These are phyloP conservation scores for Casuarina equisetifolia DNA, from an alignment of 306 rosid species.

Conservation along the genomic window DNA sequence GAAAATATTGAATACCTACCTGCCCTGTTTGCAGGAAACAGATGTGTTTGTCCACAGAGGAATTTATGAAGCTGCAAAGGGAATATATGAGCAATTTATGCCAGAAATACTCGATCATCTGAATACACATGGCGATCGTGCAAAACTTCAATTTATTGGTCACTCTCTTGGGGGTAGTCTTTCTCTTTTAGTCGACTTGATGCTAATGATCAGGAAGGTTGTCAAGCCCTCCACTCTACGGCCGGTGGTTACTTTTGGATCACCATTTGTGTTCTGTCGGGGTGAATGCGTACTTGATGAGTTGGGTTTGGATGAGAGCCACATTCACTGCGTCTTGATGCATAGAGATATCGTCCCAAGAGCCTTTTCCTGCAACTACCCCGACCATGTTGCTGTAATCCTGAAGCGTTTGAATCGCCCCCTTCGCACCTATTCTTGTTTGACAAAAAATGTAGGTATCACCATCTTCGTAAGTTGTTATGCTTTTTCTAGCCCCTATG, in stretches of 20 bases:
- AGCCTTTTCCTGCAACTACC: constrained; percentile 93
- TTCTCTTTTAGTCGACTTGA: constrained; percentile 82
- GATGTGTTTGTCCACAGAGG: constrained; percentile 89
- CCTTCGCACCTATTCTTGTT: constrained; percentile 78
- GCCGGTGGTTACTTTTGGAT: constrained; percentile 86
- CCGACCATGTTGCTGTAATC: constrained; percentile 64
- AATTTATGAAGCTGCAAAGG: constrained; percentile 94
- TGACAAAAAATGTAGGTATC: constrained; percentile 59
- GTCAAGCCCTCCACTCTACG: constrained; percentile 62
- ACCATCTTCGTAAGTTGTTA: neutral
- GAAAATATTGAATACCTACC: neutral
- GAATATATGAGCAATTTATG: constrained; percentile 81
- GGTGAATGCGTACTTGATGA: constrained; percentile 61
- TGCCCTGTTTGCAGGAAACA: constrained; percentile 48
- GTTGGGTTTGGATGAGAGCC: constrained; percentile 66
- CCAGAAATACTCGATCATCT: constrained; percentile 74
- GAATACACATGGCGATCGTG: constrained; percentile 59
- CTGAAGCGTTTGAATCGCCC: constrained; percentile 73
- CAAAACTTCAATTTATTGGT: constrained; percentile 84
- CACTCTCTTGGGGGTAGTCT: constrained; percentile 98
- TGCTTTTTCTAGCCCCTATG: neutral
- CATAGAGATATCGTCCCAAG: constrained; percentile 97
- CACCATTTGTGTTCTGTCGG: constrained; percentile 92
- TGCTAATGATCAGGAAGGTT: constrained; percentile 62
- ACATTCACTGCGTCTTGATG: constrained; percentile 75